Percentiles rank a stretch among this genome's conserved stretches.
phyloP scores from a whole-genome alignment of 192 early-diverging fungal genomes.

The Entophlyctis luteolus region DNA sequence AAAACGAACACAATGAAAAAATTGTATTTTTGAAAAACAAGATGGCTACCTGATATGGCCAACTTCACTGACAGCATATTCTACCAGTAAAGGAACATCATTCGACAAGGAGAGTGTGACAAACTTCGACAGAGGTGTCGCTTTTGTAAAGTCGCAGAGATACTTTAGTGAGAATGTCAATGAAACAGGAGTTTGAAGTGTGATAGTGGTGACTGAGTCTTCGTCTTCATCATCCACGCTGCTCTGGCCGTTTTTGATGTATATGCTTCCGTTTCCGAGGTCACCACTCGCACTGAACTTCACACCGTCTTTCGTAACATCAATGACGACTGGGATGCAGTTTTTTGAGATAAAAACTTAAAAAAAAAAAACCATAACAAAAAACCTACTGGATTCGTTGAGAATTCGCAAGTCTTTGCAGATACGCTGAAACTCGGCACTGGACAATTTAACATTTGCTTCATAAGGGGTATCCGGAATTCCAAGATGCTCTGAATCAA shows the following conservation, averaged over 20 bases:
- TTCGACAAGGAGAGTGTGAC: conserved; percentile 80
- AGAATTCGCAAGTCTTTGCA: conserved; percentile 79
- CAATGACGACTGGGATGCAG: conserved; percentile 65
- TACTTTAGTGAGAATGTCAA: conserved; percentile 93
- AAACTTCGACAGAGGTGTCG: conserved; percentile 70
- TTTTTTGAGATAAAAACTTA: not conserved
- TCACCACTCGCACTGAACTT: conserved; percentile 87
- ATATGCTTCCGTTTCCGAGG: conserved; percentile 76
- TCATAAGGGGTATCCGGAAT: conserved; percentile 95
- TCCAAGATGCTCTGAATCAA: conserved; percentile 91
- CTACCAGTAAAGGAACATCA: conserved; percentile 88
- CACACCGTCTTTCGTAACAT: conserved; percentile 89
- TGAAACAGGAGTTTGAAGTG: conserved; percentile 72
- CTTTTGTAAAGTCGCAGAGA: conserved; percentile 91
- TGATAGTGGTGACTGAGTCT: conserved; percentile 61
- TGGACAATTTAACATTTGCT: conserved; percentile 81
- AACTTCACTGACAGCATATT: conserved; percentile 84
- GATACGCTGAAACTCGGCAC: conserved; percentile 86
- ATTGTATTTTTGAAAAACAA: not conserved
- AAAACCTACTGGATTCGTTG: conserved; percentile 70
- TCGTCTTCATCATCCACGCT: conserved; percentile 66
- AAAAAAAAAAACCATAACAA: not conserved
- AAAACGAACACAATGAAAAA: not conserved
- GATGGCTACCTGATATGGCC: conserved; percentile 77
- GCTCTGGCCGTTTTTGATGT: conserved; percentile 65